Conservation (phyloP, 805 yeast species). For the Suhomyces vadensis region DNA sequence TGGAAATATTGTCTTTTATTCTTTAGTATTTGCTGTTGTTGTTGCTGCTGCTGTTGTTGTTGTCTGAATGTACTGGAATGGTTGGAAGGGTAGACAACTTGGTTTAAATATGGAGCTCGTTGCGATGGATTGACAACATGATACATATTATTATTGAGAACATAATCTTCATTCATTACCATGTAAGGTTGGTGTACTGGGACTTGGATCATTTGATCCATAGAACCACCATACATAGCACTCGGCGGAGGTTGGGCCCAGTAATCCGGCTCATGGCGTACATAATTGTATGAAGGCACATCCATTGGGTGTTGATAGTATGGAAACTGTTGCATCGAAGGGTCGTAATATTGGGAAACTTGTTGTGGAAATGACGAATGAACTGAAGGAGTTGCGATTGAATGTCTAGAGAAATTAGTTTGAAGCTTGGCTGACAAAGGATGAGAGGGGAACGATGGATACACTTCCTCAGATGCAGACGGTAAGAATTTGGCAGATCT, state of each 20-base stretch:
- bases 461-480: conserved; percentile 21
- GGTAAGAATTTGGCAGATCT: conserved; percentile 13
- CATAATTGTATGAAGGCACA: background rate
- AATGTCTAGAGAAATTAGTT: conserved; percentile 17
- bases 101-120: conserved; percentile 4
- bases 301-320: conserved; percentile 7
- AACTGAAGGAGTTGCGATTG: conserved; percentile 10
- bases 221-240: conserved; percentile 10
- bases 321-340: conserved; percentile 5
- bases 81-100: conserved; percentile 3
- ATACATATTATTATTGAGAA: conserved; percentile 10
- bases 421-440: conserved; percentile 30
- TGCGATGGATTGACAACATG: conserved; percentile 14
- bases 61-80: conserved; percentile 5
- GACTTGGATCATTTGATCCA: conserved; percentile 12
- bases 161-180: conserved; percentile 20
- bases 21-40: conserved; percentile 6
- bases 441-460: conserved; percentile 17
- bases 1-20: conserved; percentile 7
- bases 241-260: conserved; percentile 17
- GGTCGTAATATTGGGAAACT: conserved; percentile 11
- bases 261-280: conserved; percentile 19
- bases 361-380: conserved; percentile 5
- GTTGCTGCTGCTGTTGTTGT: conserved; percentile 7
- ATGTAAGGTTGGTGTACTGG: conserved; percentile 17